Evolutionary conservation across 2,329 filamentous ascomycete genomes (phyloP), one percentile per base, ranked within the genome.

Genomic region (Ampelomyces quisqualis): DNA sequence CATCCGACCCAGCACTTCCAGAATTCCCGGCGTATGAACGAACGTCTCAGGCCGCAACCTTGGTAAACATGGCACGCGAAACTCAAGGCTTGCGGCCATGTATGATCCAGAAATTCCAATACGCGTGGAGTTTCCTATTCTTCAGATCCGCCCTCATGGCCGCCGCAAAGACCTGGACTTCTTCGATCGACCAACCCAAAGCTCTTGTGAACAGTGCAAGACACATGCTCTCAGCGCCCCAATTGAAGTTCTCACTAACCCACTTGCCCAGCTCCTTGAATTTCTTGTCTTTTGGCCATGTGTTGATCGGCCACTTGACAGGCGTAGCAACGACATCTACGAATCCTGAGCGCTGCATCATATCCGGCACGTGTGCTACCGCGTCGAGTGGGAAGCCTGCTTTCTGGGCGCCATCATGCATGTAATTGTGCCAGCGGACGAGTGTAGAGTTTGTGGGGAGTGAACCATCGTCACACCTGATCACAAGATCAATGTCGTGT

Each of bases 341-440:
- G 48, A 73, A 74, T 5, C 72, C 72, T 2, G 67, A 69, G 6
- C 64, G 53, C n/a, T 61, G 57, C 61, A 75, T 71, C 57, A 64
- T 63, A 9, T 62, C 43, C 26, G 64, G 60, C 43, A 72, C 69
- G 10, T 62, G 43, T 13, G 61, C 59, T 29, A 71, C 68, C 11
- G 58, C 60, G 37, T 67, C 64, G 38, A 70, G 57, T 3, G 69
- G 65, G 15, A 70, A 60, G 32, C 70, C 70, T 1, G 44, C 38
- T 37, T 47, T 48, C 4, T 21, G 22, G 7, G 45, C 48, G 30
- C 35, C 42, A 13, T 45, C 45, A 19, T 47, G 40, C 45, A 49
- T 49, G 14, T 49, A 40, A 33, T 43, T 49, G 38, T 49, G 35
- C 48, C 45, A 51, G 13, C 33, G 43, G 11, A 41, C 40, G 15